A percentile compares a stretch with the other conserved stretches of the same genome.
Conservation (phyloP, 129 eudicot genomes). For the Ambrosia trifida region DNA sequence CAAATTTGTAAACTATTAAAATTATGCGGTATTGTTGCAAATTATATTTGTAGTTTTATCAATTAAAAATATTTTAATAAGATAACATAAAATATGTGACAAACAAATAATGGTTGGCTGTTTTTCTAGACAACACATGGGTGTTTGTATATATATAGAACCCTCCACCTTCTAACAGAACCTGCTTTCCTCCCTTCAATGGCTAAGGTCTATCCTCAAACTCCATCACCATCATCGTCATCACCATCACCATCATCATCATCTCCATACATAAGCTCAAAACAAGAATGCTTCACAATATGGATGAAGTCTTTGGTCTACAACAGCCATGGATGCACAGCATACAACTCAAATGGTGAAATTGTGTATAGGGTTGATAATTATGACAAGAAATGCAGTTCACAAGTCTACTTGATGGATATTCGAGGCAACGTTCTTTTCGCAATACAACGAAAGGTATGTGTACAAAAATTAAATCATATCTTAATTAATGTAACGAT, state of each 20-base stretch:
- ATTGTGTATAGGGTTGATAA: conserved; percentile 72
- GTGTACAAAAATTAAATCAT: no score
- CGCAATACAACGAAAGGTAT: conserved; percentile 65
- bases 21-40: conserved; percentile 4
- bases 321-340: conserved; percentile 75
- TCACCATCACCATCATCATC: conserved; percentile 28
- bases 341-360: conserved; percentile 61
- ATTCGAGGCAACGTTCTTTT: conserved; percentile 60
- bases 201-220: conserved; percentile 53
- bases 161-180: conserved; percentile 29
- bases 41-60: not conserved
- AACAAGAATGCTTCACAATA: conserved; percentile 49
- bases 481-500: no score
- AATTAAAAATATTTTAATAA: not conserved
- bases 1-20: not conserved
- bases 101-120: conserved; percentile 15
- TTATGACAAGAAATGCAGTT: conserved; percentile 53
- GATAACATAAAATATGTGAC: not conserved
- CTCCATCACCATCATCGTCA: not conserved
- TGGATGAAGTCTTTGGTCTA: conserved; percentile 85
- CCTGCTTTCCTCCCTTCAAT: conserved; percentile 31
- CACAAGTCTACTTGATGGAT: conserved; percentile 72
- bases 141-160: conserved; percentile 17
- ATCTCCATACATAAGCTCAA: conserved; percentile 24
- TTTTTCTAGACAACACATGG: conserved; percentile 30